Base-by-base conservation (phyloP, 2,329 filamentous ascomycete genomes). In the Curvularia sp. region DNA sequence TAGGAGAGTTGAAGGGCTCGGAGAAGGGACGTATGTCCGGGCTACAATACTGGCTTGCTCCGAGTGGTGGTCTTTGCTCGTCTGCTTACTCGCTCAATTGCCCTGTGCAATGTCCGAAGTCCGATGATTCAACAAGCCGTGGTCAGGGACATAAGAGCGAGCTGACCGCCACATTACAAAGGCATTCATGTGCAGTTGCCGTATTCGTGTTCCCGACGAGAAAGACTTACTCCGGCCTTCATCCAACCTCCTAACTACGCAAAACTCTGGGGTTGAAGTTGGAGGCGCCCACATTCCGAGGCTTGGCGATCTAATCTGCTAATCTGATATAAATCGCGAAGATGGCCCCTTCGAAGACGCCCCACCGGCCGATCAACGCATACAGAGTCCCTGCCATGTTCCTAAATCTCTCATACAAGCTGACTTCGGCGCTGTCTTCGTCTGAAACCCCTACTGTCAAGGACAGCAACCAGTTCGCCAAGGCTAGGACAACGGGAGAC, bases 391-490 rank as follows among this genome's bases (percentile, higher is more conserved):
- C 75, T 49, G 71, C 74, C 10, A 71, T 73, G 36, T 57, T 78
- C 23, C 74, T 70, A 43, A 77, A 75, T 57, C 66, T 77, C 19
- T 75, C 73, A 39, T 76, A 78, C 63, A 75, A 73, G 63, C 71
- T 78, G 34, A 64, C 70, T 1, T 73, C 74, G 30, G 67, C 68
- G 1, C 61, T 72, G 9, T 74, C 69, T 30, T 69, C 66, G 46
- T 69, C 68, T n/a, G 71, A 69, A 12, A 65, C 74, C 8, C 67
- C 75, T 4, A 72, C 67, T 5, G 19, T 60, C 27, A 75, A 73
- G 50, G 69, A 71, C 9, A 63, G 68, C 43, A 74, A 75, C 57
- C 80, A 79, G 25, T 85, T 86, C 67, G 66, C 72, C 41, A 84
- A 79, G 25, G 81, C 81, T 25, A 74, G 79, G 9, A 77, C 78